A percentile compares a stretch with the other conserved stretches of the same genome.
These are phyloP conservation scores for Chrysoporthe deuterocubensis DNA, from an alignment of 2,329 filamentous ascomycete genomes.

Conservation along the genomic window DNA sequence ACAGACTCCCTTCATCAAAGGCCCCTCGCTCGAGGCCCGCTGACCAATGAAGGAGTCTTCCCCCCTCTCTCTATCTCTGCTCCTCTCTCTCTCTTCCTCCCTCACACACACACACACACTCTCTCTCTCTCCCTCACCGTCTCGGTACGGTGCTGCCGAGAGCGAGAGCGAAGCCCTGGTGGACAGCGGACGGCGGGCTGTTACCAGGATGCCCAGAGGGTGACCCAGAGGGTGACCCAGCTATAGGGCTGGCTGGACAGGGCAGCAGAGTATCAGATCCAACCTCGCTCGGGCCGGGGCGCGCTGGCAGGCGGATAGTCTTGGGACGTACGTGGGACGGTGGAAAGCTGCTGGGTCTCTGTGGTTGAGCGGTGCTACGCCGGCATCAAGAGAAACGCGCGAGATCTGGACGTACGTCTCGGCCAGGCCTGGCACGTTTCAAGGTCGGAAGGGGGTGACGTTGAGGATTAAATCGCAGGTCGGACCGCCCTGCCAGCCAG, in stretches of 20 bases:
- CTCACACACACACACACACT: background rate
- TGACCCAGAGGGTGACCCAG: conserved; percentile 11
- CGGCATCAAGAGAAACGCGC: background rate
- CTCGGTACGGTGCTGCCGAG: conserved; percentile 18
- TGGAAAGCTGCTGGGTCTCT: conserved; percentile 16
- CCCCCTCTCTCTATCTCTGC: background rate
- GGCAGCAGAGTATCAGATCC: too few relatives aligned
- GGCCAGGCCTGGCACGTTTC: conserved; percentile 24
- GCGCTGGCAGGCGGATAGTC: too few relatives aligned
- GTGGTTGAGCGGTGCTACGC: conserved; percentile 10
- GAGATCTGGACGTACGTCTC: conserved; percentile 15
- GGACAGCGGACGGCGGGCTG: background rate
- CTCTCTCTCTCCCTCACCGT: background rate
- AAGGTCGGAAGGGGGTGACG: conserved; percentile 14
- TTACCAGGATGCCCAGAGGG: background rate
- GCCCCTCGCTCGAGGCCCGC: background rate
- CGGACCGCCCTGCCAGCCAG: background rate
- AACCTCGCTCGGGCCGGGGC: too few relatives aligned
- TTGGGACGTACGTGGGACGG: background rate
- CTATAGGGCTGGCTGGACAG: background rate
- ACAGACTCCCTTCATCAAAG: conserved; percentile 13
- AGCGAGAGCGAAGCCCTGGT: conserved; percentile 23
- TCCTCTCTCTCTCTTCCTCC: too few relatives aligned
- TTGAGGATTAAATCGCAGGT: background rate
- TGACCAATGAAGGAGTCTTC: conserved; percentile 11